A percentile compares a stretch with the other conserved stretches of the same genome.
phyloP scores from a whole-genome alignment of 2,329 filamentous ascomycete genomes.

The Diaporthe citrichinensis region DNA sequence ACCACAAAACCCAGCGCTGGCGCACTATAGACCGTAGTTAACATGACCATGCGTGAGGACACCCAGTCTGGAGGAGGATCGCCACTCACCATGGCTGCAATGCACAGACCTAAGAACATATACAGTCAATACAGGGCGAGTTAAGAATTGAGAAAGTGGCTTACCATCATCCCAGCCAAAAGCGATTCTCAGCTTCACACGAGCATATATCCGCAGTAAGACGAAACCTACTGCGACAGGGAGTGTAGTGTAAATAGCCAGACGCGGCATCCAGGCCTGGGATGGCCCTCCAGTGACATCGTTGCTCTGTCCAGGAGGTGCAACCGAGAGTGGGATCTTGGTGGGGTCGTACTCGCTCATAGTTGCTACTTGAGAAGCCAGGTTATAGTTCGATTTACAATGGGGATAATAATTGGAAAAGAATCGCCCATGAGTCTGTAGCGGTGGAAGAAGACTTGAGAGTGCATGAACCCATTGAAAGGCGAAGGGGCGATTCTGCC shows the following conservation, averaged over 20 bases:
- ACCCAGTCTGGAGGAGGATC: background rate
- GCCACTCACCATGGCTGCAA: background rate
- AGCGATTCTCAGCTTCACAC: background rate
- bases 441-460: background rate
- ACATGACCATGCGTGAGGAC: background rate
- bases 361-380: background rate
- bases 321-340: background rate
- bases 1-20: background rate
- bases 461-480: background rate
- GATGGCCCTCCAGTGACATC: background rate
- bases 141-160: rapidly evolving
- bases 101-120: background rate
- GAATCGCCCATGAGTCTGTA: background rate
- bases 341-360: background rate
- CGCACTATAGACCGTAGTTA: background rate
- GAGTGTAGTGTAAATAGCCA: background rate
- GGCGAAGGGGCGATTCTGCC: background rate
- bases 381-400: background rate
- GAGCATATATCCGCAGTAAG: background rate
- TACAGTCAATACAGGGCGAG: background rate
- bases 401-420: rapidly evolving
- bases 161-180: background rate
- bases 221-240: background rate
- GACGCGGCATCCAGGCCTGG: background rate
- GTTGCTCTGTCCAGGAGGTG: background rate